These are phyloP conservation scores for Sonneratia caseolaris DNA, from an alignment of 345 rosid species.

Conservation along the genomic window DNA sequence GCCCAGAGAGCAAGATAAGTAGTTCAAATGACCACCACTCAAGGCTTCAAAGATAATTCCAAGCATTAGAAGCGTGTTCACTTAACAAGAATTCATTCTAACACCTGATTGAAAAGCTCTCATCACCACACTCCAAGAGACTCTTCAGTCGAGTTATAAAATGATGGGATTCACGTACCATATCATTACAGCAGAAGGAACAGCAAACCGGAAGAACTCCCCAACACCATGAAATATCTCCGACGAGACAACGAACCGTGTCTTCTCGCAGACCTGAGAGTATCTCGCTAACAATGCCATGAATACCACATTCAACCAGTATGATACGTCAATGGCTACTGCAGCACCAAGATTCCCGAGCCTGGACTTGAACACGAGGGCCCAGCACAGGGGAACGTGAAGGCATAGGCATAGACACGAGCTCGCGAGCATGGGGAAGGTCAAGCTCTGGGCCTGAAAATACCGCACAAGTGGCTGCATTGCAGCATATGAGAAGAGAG, in stretches of 20 bases:
- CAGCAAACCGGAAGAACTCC: slow-evolving; percentile 32
- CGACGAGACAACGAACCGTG: slow-evolving; percentile 17
- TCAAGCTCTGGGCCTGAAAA: slow-evolving; percentile 35
- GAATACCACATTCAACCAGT: slow-evolving; percentile 26
- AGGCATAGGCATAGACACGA: slow-evolving; percentile 19
- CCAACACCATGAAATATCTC: slow-evolving; percentile 24
- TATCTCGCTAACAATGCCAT: slow-evolving; percentile 21
- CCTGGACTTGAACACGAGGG: slow-evolving; percentile 25
- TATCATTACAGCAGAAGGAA: slow-evolving; percentile 43
- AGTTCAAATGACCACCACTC: slow-evolving; percentile 94
- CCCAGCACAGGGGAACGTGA: slow-evolving; percentile 33
- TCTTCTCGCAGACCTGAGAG: slow-evolving; percentile 30
- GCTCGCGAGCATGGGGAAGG: slow-evolving; percentile 29
- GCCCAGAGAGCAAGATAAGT: slow-evolving; percentile 67
- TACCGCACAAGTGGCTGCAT: slow-evolving; percentile 33
- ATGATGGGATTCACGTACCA: slow-evolving; percentile 17
- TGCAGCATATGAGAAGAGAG: slow-evolving; percentile 28
- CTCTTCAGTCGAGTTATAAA: background rate
- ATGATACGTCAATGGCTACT: slow-evolving; percentile 20
- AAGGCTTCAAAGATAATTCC: slow-evolving; percentile 6
- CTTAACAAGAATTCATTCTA: too few relatives aligned
- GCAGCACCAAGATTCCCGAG: slow-evolving; percentile 31
- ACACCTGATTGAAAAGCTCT: too few relatives aligned
- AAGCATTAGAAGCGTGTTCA: background rate
- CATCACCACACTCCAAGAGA: too few relatives aligned